Percentiles rank a stretch among this genome's conserved stretches.
These are phyloP conservation scores for Vitis cinerea DNA, from an alignment of 164 flowering plant species.

Conservation along the genomic window DNA sequence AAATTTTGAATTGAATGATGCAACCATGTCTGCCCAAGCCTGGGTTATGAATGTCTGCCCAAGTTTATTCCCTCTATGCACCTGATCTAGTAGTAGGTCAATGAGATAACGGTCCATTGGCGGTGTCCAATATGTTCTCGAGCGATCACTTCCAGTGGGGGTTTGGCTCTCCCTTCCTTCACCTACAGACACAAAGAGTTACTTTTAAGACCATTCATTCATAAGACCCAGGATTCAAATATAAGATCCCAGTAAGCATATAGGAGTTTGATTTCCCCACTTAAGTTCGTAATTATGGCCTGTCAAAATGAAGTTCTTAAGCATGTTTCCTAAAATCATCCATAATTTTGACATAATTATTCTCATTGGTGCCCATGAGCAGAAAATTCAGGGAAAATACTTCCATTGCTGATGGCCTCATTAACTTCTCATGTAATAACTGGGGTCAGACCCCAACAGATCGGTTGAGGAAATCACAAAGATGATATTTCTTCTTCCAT, in stretches of 20 bases:
- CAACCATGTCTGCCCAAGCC: slow-evolving; percentile 47
- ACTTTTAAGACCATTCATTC: too few relatives aligned
- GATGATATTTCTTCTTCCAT: neutral
- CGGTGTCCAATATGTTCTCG: slow-evolving; percentile 61
- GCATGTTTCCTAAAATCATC: neutral
- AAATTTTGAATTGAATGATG: slow-evolving; percentile 42
- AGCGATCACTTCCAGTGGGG: slow-evolving; percentile 24
- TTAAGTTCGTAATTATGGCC: neutral
- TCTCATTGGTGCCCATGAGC: neutral
- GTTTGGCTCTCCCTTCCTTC: slow-evolving; percentile 25
- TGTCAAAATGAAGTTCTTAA: too few relatives aligned
- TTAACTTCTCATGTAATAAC: neutral
- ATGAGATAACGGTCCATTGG: slow-evolving; percentile 55
- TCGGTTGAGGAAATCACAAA: too few relatives aligned
- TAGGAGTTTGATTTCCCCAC: neutral
- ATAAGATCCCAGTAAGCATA: neutral
- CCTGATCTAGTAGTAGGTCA: slow-evolving; percentile 49
- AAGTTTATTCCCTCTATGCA: slow-evolving; percentile 45
- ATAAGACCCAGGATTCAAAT: too few relatives aligned
- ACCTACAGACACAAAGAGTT: slow-evolving; percentile 16
- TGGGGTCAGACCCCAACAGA: too few relatives aligned
- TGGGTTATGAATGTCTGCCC: slow-evolving; percentile 48
- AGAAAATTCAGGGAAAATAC: neutral
- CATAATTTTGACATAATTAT: neutral
- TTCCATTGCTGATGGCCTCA: too few relatives aligned